Evolutionary conservation across 495 filamentous ascomycete genomes (phyloP), one percentile per base, ranked within the genome.

Genomic region (Hypoxylon cercidicola): DNA sequence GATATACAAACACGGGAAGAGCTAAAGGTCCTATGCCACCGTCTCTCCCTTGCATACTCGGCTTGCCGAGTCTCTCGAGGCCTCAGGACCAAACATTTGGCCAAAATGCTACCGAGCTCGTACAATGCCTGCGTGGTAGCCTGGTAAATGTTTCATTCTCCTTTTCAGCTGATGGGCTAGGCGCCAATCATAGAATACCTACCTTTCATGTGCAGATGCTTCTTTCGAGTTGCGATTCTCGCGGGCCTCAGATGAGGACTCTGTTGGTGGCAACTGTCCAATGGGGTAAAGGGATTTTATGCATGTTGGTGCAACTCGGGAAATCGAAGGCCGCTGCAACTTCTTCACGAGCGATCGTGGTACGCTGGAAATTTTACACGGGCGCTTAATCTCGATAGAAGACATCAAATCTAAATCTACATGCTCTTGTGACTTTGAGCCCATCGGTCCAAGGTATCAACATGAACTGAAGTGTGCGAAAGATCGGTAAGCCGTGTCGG

Each of bases 271-370:
- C 15, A 9, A 30, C 13, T 30, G 23, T 7, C 39, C 51, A 53
- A 57, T 61, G 10, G 16, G 45, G 34, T 48, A 20, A 35, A 28
- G 12, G 32, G 15, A 8, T 28, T 55, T 53, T 53, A 58, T 67
- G 64, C 58, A 67, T 67, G 64, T 67, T 67, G 58, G 64, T 67
- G 53, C 64, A 20, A 58, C 23, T 32, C 5, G 9, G 43, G 20
- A 61, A 52, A 51, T 45, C 40, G 15, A 45, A 23, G n/a, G 23
- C 16, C 6, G 40, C 30, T 4, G 30, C 40, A 40, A 15, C n/a
- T 40, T 15, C n/a, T 4, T 18, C 19, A 20, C 19, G 5, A 32
- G 2, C 9, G 55, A 39, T 37, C 21, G 41, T 52, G 23, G 4
- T 13, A 47, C 16, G 7, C 20, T 8, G 7, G 11, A 44, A 1